A percentile compares a stretch with the other conserved stretches of the same genome.
Conservation (phyloP, 2,329 filamentous ascomycete species). For the Ophiostoma fasciatum region DNA sequence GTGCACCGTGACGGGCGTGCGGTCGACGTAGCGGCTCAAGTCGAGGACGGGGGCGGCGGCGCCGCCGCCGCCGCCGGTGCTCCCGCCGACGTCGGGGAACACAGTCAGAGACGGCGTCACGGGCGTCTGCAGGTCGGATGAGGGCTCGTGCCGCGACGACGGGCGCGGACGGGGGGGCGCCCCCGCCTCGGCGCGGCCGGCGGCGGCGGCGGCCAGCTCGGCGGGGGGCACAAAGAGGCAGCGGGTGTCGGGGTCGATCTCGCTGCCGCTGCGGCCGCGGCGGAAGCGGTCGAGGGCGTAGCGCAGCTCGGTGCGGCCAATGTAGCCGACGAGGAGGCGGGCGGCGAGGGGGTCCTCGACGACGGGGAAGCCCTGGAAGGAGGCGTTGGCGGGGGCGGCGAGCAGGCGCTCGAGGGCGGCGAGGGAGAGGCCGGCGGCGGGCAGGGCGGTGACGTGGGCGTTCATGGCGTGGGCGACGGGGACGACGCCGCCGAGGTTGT, state of each 20-base stretch:
- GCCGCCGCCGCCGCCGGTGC: constrained; percentile 15
- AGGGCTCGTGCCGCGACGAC: too few relatives aligned
- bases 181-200: constrained; percentile 19
- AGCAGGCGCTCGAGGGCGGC: constrained; percentile 65
- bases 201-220: constrained; percentile 17
- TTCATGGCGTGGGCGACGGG: constrained; percentile 93
- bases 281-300: constrained; percentile 78
- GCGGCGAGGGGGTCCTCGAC: constrained; percentile 56
- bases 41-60: constrained; percentile 42
- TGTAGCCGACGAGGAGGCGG: constrained; percentile 73
- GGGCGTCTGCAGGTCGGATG: constrained; percentile 19
- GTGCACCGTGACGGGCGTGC: constrained; percentile 80
- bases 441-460: constrained; percentile 56
- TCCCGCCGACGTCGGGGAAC: constrained; percentile 13
- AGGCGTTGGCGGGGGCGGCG: constrained; percentile 56
- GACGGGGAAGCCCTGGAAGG: constrained; percentile 86
- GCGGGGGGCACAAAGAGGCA: constrained; percentile 54
- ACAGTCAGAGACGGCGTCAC: constrained; percentile 28
- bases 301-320: constrained; percentile 78
- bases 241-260: constrained; percentile 48
- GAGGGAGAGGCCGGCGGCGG: constrained; percentile 58
- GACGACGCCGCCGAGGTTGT: constrained; percentile 89
- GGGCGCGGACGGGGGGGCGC: too few relatives aligned
- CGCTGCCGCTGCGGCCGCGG: constrained; percentile 44
- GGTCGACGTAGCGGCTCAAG: constrained; percentile 76